Evolutionary conservation across 768 basidiomycete genomes (phyloP).

Genomic region (Russula lepida): DNA sequence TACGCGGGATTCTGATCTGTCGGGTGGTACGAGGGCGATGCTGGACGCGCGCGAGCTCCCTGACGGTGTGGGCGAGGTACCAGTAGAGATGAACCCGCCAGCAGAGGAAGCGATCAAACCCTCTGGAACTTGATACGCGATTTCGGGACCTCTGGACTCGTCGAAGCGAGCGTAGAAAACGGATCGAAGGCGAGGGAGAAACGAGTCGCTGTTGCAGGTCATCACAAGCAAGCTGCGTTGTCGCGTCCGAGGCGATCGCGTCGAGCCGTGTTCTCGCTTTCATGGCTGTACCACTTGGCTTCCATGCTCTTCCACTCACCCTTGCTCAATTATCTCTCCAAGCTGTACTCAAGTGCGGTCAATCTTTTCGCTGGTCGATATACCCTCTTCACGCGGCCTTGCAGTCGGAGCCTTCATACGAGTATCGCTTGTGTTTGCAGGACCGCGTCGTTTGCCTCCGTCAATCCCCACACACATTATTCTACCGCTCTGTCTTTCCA

Average conservation of each 20-base stretch:
- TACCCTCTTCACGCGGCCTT: slow-evolving; percentile 32
- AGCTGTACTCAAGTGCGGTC: slow-evolving; percentile 73
- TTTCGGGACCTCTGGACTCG: slow-evolving; percentile 73
- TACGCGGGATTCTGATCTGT: slow-evolving; percentile 37
- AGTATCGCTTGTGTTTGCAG: slow-evolving; percentile 71
- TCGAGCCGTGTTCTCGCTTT: not conserved
- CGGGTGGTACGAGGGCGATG: slow-evolving; percentile 34
- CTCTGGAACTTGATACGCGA: slow-evolving; percentile 92
- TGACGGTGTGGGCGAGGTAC: slow-evolving; percentile 31
- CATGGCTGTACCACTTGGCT: slow-evolving; percentile 31
- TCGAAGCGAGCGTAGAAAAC: slow-evolving; percentile 96
- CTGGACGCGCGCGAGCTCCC: slow-evolving; percentile 45
- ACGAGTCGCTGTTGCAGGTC: slow-evolving; percentile 52
- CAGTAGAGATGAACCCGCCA: slow-evolving; percentile 22
- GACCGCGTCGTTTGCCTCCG: slow-evolving; percentile 82
- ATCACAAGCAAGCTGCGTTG: slow-evolving; percentile 24
- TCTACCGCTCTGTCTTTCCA: slow-evolving; percentile 67
- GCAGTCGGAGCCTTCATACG: slow-evolving; percentile 32
- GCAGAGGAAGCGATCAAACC: slow-evolving; percentile 54
- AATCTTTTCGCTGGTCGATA: slow-evolving; percentile 77
- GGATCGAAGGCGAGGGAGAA: slow-evolving; percentile 70
- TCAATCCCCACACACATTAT: slow-evolving; percentile 55
- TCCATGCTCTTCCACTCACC: slow-evolving; percentile 51
- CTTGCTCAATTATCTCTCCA: slow-evolving; percentile 67
- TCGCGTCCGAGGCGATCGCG: not conserved